phyloP scores from a whole-genome alignment of 176 grass and related monocot species.

The Triticum turgidum region DNA sequence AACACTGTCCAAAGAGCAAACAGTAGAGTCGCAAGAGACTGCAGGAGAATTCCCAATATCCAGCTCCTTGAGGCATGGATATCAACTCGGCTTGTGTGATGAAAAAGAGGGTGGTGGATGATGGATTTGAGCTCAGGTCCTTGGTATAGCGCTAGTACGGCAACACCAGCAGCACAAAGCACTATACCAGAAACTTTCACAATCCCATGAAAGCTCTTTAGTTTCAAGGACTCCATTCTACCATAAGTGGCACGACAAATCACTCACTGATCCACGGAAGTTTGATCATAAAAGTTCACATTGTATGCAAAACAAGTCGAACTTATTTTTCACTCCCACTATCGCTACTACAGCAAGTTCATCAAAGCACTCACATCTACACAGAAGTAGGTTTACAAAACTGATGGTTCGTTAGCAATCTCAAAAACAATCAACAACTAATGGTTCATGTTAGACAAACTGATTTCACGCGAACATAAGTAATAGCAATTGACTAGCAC shows the following conservation, averaged over 20 bases:
- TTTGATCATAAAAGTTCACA: not conserved
- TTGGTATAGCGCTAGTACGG: slow-evolving; percentile 47
- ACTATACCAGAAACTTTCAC: slow-evolving; percentile 45
- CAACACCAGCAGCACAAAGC: slow-evolving; percentile 37
- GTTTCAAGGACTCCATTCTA: slow-evolving; percentile 53
- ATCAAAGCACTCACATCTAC: not conserved
- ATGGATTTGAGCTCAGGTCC: slow-evolving; percentile 52
- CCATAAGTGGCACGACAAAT: not conserved
- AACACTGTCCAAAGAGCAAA: slow-evolving; percentile 55
- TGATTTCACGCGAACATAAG: not conserved
- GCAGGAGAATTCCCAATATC: slow-evolving; percentile 49
- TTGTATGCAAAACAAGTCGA: not conserved
- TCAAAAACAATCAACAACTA: not conserved
- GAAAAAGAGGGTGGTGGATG: slow-evolving; percentile 28
- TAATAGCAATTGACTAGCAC: not conserved
- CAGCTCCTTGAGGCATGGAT: slow-evolving; percentile 24
- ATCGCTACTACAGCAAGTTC: not conserved
- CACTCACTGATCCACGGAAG: not conserved
- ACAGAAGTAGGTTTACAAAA: not conserved
- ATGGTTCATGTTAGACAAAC: not conserved
- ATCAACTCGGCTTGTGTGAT: not conserved
- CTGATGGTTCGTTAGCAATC: not conserved
- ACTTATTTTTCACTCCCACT: not conserved
- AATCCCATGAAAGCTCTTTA: slow-evolving; percentile 43
- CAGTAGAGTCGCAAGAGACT: slow-evolving; percentile 24